Evolutionary conservation across 2,329 filamentous ascomycete genomes (phyloP).

Genomic region (Pseudogymnoascus sp.): DNA sequence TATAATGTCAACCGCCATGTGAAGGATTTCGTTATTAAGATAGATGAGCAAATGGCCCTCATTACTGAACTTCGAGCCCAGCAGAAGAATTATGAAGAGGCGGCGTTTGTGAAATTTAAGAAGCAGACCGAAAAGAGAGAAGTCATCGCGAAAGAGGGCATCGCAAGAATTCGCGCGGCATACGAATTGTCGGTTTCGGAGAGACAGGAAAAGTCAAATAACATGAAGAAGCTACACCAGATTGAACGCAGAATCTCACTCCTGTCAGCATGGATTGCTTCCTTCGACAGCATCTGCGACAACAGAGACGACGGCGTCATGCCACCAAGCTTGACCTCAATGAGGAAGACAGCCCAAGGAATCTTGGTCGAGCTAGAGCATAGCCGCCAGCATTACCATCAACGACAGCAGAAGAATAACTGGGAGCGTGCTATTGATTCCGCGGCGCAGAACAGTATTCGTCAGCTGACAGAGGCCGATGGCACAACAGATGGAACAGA

Average conservation of each 20-base stretch:
- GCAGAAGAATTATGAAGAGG: constrained; percentile 77
- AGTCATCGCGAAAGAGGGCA: constrained; percentile 63
- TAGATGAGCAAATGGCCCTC: constrained; percentile 93
- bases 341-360: constrained; percentile 82
- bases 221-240: constrained; percentile 73
- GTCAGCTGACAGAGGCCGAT: constrained; percentile 67
- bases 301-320: constrained; percentile 54
- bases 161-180: constrained; percentile 69
- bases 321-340: constrained; percentile 59
- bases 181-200: constrained; percentile 74
- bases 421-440: constrained; percentile 87
- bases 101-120: constrained; percentile 79
- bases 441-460: constrained; percentile 75
- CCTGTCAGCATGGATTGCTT: constrained; percentile 85
- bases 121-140: constrained; percentile 86
- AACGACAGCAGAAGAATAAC: constrained; percentile 66
- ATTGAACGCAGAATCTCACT: constrained; percentile 78
- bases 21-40: constrained; percentile 98
- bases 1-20: constrained; percentile 99
- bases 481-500: constrained; percentile 58
- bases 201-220: constrained; percentile 66
- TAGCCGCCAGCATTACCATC: constrained; percentile 83
- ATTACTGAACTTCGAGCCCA: constrained; percentile 94
- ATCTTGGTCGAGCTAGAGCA: constrained; percentile 83
- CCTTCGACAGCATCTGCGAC: constrained; percentile 78